A percentile compares a stretch with the other conserved stretches of the same genome.
phyloP scores from a whole-genome alignment of 2,329 filamentous ascomycete species.

The Leptographium galeiforme region DNA sequence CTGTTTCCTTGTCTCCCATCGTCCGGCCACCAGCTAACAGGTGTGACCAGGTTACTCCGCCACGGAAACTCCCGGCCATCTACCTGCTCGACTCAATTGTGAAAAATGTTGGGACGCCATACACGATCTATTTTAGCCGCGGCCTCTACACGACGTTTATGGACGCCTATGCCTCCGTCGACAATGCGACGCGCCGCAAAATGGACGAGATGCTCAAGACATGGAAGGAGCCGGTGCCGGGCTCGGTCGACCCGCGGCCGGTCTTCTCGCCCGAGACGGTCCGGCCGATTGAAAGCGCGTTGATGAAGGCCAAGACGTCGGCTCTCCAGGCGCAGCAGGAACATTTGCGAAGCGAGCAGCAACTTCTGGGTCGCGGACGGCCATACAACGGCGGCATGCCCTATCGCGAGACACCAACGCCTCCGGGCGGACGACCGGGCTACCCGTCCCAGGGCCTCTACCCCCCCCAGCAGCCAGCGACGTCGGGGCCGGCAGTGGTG shows the following conservation, averaged over 20 bases:
- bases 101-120: slow-evolving; percentile 96
- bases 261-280: slow-evolving; percentile 84
- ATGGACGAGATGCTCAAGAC: slow-evolving; percentile 97
- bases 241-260: slow-evolving; percentile 80
- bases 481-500: slow-evolving; percentile 19
- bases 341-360: slow-evolving; percentile 40
- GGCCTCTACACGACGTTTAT: slow-evolving; percentile 92
- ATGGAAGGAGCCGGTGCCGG: slow-evolving; percentile 94
- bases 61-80: slow-evolving; percentile 84
- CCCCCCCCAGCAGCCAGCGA: slow-evolving; percentile 11
- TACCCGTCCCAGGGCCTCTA: slow-evolving; percentile 16
- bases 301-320: slow-evolving; percentile 64
- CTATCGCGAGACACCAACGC: slow-evolving; percentile 63
- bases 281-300: slow-evolving; percentile 80
- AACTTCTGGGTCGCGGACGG: slow-evolving; percentile 33
- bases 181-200: slow-evolving; percentile 67
- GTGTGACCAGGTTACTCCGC: slow-evolving; percentile 57
- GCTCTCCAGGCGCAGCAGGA: slow-evolving; percentile 46
- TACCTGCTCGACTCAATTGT: slow-evolving; percentile 97
- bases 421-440: slow-evolving; percentile 37
- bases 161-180: slow-evolving; percentile 87
- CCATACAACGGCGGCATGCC: slow-evolving; percentile 30
- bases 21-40: slow-evolving; percentile 12
- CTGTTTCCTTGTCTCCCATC: background rate
- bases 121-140: slow-evolving; percentile 86